A percentile compares a stretch with the other conserved stretches of the same genome.
Conservation (phyloP, 176 grass and related monocot species). For the Luzula sylvatica region DNA sequence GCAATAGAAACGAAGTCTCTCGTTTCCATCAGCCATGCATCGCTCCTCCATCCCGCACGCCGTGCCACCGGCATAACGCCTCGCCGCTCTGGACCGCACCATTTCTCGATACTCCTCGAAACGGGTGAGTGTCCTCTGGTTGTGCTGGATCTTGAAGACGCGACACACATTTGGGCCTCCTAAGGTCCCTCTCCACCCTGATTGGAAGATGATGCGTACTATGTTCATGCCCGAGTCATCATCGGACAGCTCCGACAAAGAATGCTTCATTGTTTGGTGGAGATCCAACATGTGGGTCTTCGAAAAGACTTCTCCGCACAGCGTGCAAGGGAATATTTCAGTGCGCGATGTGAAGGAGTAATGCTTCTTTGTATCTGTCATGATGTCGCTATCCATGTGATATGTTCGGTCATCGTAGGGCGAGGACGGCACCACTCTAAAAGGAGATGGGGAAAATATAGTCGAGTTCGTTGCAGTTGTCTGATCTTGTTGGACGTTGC, state of each 20-base stretch:
- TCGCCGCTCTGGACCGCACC: constrained; percentile 49
- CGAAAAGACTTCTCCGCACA: constrained; percentile 61
- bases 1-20: constrained; percentile 86
- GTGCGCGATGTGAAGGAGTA: constrained; percentile 35
- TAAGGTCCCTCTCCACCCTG: constrained; percentile 35
- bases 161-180: constrained; percentile 22
- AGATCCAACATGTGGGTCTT: constrained; percentile 63
- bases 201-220: constrained; percentile 78
- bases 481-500: neutral
- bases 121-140: constrained; percentile 34
- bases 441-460: too few relatives aligned
- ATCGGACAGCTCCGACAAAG: constrained; percentile 51
- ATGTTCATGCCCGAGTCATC: constrained; percentile 64
- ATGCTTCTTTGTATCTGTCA: constrained; percentile 23
- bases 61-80: neutral
- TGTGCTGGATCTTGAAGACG: constrained; percentile 81
- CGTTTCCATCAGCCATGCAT: constrained; percentile 84
- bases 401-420: neutral
- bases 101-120: constrained; percentile 83
- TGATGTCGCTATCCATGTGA: neutral
- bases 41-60: constrained; percentile 31
- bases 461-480: neutral
- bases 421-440: too few relatives aligned
- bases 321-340: constrained; percentile 56
- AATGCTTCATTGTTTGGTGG: constrained; percentile 68